phyloP scores from a whole-genome alignment of 2,329 filamentous ascomycete species.

The Tolypocladium pustulatum region DNA sequence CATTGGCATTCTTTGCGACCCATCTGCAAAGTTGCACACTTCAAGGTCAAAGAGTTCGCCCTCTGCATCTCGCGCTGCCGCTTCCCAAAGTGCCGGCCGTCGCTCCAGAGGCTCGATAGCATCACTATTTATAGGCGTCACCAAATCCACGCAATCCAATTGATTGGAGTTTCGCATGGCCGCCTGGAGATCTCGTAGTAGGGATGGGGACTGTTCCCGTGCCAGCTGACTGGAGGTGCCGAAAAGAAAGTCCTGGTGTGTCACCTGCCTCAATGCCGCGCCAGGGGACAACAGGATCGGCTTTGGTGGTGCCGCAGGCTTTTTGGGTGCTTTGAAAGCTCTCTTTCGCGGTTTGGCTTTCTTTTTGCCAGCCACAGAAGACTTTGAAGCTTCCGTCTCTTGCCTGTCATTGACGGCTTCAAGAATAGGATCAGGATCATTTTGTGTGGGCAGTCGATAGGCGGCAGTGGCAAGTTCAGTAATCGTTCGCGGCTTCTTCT shows the following conservation, averaged over 20 bases:
- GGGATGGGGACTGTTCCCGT: conserved; percentile 58
- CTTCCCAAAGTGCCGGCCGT: conserved; percentile 52
- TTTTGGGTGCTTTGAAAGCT: conserved; percentile 23
- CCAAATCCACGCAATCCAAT: conserved; percentile 27
- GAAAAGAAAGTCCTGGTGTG: conserved; percentile 68
- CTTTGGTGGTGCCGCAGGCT: conserved; percentile 29
- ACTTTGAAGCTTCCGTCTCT: background rate
- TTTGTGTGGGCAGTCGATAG: conserved; percentile 37
- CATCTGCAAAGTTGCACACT: conserved; percentile 45
- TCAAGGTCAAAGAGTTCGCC: conserved; percentile 55
- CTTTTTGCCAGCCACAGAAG: conserved; percentile 15
- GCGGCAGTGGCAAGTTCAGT: conserved; percentile 67
- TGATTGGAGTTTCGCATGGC: conserved; percentile 50
- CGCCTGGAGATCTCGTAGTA: conserved; percentile 50
- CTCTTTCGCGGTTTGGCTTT: conserved; percentile 23
- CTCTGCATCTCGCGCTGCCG: conserved; percentile 54
- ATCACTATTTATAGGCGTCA: conserved; percentile 27
- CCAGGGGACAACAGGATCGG: conserved; percentile 55
- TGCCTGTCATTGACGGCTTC: background rate
- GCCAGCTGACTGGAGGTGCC: conserved; percentile 79
- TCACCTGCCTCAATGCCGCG: conserved; percentile 54
- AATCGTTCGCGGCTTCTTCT: conserved; percentile 66
- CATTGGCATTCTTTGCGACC: conserved; percentile 19
- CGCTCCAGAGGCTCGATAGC: conserved; percentile 19
- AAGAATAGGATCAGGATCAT: conserved; percentile 19